Base-by-base conservation (phyloP, 305 asterid genomes). In the Solanum hybrid region DNA sequence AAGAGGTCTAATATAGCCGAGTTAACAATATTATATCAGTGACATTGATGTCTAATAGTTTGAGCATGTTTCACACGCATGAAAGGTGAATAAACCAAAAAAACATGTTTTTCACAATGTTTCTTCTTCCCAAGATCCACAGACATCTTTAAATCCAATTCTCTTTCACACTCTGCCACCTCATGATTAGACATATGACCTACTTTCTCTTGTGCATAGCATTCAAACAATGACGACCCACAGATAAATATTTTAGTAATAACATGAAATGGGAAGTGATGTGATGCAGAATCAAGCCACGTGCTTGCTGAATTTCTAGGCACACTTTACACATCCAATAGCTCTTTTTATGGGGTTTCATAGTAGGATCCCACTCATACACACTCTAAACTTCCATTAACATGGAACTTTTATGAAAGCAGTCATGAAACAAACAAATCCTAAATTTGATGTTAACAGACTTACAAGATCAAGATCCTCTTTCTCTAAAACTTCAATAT, bases 401-500 rank as follows among this genome's bases (percentile, higher is more conserved):
- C 20, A 83, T 3, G 29, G 75, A 45, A 57, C 41, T 85, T 33
- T 31, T 29, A 61, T 31, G 88, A 85, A 61, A 85, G 31, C 88
- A 31, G 36, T 57, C 41, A 12, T 85, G 77, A 84, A 31, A 85
- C 39, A 85, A 85, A 17, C 7, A 31, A 51, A 31, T 85, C 88
- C 45, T 84, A 51, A 81, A 77, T 5, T 68, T 76, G 86, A 89
- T 90, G 81, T 41, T 70, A 87, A 89, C 37, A 90, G 84, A 89
- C 93, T 97, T 94, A 97, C 99, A 75, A 97, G 98, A 94, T 95
- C 93, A 92, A 96, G 99, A 91, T 97, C 99, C 91, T 97, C 99
- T 92, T 97, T 97, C 90, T 97, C 97, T 90, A 94, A 90, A 91
- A 96, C 94, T 92, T 95, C 96, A 90, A 97, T 92, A 83, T 97